Percentiles rank a stretch among this genome's conserved stretches.
These are phyloP conservation scores for Malbranchea cinnamomea DNA, from an alignment of 2,329 filamentous ascomycete species.

Conservation along the genomic window DNA sequence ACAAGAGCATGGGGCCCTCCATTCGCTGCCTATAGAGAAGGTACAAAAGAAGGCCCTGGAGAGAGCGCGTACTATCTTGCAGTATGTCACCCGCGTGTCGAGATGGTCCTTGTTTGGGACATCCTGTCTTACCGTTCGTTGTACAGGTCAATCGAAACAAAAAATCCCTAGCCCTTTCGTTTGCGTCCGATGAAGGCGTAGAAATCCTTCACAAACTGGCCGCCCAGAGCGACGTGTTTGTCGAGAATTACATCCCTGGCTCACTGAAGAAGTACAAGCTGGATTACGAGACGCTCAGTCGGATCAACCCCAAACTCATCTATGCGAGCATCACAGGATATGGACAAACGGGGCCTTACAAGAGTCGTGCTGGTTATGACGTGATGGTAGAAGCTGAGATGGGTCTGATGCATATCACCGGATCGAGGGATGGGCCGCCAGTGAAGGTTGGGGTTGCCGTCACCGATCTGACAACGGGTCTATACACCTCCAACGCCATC, in stretches of 20 bases:
- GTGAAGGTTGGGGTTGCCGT: slow-evolving; percentile 97
- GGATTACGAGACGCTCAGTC: slow-evolving; percentile 67
- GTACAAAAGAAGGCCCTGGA: slow-evolving; percentile 48
- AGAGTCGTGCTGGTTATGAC: slow-evolving; percentile 80
- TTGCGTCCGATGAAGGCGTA: slow-evolving; percentile 70
- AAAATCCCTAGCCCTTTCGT: slow-evolving; percentile 82
- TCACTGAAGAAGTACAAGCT: slow-evolving; percentile 79
- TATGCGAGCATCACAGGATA: slow-evolving; percentile 97
- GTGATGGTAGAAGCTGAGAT: slow-evolving; percentile 99
- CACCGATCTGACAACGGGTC: slow-evolving; percentile 83
- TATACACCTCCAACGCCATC: slow-evolving; percentile 90
- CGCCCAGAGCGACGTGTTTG: slow-evolving; percentile 75
- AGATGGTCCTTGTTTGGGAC: neutral
- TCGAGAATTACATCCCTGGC: slow-evolving; percentile 92
- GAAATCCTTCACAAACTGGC: slow-evolving; percentile 75
- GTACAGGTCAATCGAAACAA: slow-evolving; percentile 87
- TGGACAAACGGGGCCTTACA: slow-evolving; percentile 86
- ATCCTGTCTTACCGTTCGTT: neutral
- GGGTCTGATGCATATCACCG: slow-evolving; percentile 97
- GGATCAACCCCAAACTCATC: slow-evolving; percentile 73
- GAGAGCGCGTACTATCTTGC: slow-evolving; percentile 91
- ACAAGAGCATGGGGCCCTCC: slow-evolving; percentile 94
- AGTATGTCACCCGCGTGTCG: slow-evolving; percentile 35
- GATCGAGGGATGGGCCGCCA: slow-evolving; percentile 69
- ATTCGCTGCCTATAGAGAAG: slow-evolving; percentile 62